Evolutionary conservation across 495 filamentous ascomycete species (phyloP).

Genomic region (Penicillium arizonense): DNA sequence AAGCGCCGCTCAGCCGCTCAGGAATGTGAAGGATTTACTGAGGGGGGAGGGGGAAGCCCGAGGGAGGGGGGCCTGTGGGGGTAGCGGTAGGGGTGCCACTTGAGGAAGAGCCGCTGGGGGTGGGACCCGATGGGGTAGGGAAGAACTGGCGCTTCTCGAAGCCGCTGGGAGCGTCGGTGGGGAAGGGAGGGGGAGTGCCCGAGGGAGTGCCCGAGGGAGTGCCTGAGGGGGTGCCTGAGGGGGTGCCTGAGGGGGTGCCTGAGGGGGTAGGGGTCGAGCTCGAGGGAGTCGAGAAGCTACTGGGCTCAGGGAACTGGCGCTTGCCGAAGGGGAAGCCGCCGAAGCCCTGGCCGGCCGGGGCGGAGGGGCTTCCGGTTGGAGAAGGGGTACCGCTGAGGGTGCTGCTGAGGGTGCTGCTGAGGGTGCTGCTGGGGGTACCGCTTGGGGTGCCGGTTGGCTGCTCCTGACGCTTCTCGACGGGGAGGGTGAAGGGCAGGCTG

Average conservation of each 20-base stretch:
- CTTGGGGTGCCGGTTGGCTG: too few relatives aligned
- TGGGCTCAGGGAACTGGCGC: not conserved
- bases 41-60: not conserved
- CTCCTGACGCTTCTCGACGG: too few relatives aligned
- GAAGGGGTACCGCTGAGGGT: too few relatives aligned
- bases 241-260: not conserved
- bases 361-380: too few relatives aligned
- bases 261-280: too few relatives aligned
- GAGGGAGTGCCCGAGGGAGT: not conserved
- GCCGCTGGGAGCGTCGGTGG: not conserved
- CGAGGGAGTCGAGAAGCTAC: not conserved
- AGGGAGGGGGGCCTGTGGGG: not conserved
- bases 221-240: not conserved
- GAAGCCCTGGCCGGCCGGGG: too few relatives aligned
- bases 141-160: slow-evolving; percentile 1
- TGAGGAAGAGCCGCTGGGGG: not conserved
- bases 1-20: not conserved
- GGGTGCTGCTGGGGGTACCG: too few relatives aligned
- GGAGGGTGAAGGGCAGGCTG: too few relatives aligned
- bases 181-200: not conserved
- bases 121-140: not conserved
- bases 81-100: not conserved
- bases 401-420: too few relatives aligned
- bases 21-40: not conserved
- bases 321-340: not conserved